These are phyloP conservation scores for Cicer cuneatum DNA, from an alignment of 306 rosid species.

Conservation along the genomic window DNA sequence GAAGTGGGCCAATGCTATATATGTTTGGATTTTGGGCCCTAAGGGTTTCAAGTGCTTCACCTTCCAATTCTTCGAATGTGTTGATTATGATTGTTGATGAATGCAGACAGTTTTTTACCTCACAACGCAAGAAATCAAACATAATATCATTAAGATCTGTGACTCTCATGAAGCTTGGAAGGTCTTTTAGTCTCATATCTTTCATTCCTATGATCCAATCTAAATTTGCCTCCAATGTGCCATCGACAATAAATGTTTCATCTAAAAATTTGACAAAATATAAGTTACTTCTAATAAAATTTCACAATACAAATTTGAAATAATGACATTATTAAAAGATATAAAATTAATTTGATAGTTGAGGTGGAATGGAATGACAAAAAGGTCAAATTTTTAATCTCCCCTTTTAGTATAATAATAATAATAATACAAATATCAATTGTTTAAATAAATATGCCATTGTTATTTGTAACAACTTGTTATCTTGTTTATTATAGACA, in stretches of 20 bases:
- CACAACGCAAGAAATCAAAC: conserved; percentile 8
- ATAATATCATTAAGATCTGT: neutral
- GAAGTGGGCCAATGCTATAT: conserved; percentile 29
- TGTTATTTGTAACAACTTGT: too few relatives aligned
- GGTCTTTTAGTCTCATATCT: conserved; percentile 19
- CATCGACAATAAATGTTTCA: neutral
- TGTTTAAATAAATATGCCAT: too few relatives aligned
- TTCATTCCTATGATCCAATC: conserved; percentile 28
- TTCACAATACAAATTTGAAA: neutral
- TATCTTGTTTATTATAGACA: too few relatives aligned
- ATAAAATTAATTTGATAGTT: too few relatives aligned
- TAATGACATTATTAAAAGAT: neutral
- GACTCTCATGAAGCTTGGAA: conserved; percentile 21
- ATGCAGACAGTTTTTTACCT: neutral
- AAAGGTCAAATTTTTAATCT: too few relatives aligned
- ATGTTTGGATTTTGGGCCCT: neutral
- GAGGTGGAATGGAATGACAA: too few relatives aligned
- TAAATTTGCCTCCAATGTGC: neutral
- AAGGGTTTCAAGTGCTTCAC: neutral
- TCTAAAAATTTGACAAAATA: neutral
- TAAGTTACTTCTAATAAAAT: neutral
- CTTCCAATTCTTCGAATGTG: conserved; percentile 10
- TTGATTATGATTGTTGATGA: conserved; percentile 32
- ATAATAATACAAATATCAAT: too few relatives aligned
- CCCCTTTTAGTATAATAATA: too few relatives aligned